Base-by-base conservation (phyloP, 805 yeast species). In the Suhomyces kilbournensis region DNA sequence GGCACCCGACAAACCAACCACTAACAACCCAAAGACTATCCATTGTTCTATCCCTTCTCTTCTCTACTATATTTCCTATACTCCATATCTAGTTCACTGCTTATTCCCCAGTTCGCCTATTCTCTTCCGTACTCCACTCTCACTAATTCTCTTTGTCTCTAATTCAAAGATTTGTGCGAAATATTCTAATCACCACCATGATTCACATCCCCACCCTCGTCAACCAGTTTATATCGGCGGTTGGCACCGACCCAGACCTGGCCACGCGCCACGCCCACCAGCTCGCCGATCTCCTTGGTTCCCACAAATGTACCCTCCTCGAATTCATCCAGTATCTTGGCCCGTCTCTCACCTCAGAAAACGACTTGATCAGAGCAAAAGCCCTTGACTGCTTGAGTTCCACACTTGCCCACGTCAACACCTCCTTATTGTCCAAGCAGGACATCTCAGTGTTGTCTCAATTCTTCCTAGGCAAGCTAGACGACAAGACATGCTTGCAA, bases 401-500 rank as follows among this genome's bases (percentile, higher is more conserved):
- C 6, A 68, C 76, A 1, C 64, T 82, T 43, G 51, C 48, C 0
- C 48, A 53, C 0, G 15, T 78, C 3, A 60, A 65, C 9, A 44
- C 46, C 3, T 57, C 62, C 1, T 30, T 50, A 6, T 56, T 75
- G 7, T 59, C 74, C n/a, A 63, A 69, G 19, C 79, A 77, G 45
- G 87, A 83, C 58, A 68, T 81, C 7, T 61, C 66, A 23, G 85
- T 81, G 10, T 66, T 83, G 49, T 51, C 78, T 15, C 77, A 79
- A 5, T 93, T 93, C 65, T 79, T 83, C 51, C 54, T 78, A 14
- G 82, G 84, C 15, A 86, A 93, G 57, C 66, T 90, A 20, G 87
- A 83, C 10, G 97, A 91, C 61, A 74, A 77, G 14, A 67, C 74
- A 3, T 77, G 86, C 43, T 61, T 83, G 28, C 70, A 70, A 38